These are phyloP conservation scores for Teratosphaeria nubilosa DNA, from an alignment of 2,329 filamentous ascomycete genomes.

Conservation along the genomic window DNA sequence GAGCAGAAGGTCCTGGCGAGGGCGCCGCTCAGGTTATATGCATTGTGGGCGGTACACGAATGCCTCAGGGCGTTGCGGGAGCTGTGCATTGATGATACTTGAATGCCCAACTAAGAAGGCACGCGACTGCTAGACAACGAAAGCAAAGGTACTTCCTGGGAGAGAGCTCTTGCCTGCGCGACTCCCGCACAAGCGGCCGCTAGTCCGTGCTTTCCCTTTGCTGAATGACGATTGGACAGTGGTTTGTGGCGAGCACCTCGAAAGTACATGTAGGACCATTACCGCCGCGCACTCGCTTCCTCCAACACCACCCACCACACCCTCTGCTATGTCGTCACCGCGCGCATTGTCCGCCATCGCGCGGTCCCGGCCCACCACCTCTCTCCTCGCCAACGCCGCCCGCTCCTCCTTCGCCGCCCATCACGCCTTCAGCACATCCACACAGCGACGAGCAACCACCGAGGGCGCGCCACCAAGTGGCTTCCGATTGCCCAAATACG, in stretches of 20 bases:
- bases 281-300: neutral
- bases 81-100: conserved; percentile 2
- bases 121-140: neutral
- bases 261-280: neutral
- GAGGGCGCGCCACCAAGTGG: conserved; percentile 66
- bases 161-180: neutral
- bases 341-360: conserved; percentile 39
- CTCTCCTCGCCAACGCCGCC: conserved; percentile 28
- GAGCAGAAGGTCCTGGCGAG: conserved; percentile 13
- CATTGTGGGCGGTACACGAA: conserved; percentile 14
- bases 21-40: conserved; percentile 13
- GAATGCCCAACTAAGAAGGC: neutral
- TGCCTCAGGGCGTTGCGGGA: conserved; percentile 4
- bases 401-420: conserved; percentile 35
- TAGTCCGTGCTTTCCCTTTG: neutral
- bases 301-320: neutral
- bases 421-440: conserved; percentile 51
- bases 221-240: neutral
- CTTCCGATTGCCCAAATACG: conserved; percentile 69
- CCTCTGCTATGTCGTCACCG: conserved; percentile 34
- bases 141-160: no score
- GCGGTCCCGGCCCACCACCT: conserved; percentile 30
- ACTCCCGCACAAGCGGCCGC: neutral
- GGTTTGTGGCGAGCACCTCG: neutral
- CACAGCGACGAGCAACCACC: conserved; percentile 47